phyloP scores from a whole-genome alignment of 768 basidiomycete species.

The Lactarius quietus region DNA sequence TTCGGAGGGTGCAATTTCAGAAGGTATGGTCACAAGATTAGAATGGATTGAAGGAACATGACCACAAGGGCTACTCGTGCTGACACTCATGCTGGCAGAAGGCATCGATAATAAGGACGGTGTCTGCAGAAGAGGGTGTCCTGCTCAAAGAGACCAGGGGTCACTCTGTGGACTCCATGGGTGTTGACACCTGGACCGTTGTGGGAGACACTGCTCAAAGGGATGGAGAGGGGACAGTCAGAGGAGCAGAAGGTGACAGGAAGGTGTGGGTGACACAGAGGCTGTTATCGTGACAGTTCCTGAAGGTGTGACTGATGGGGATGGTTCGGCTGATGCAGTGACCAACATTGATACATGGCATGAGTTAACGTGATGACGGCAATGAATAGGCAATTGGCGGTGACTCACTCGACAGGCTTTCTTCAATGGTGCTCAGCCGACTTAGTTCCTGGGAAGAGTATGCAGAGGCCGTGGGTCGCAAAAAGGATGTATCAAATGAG shows the following conservation, averaged over 20 bases:
- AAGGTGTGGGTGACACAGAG: slow-evolving; percentile 31
- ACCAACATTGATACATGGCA: slow-evolving; percentile 42
- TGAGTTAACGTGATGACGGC: slow-evolving; percentile 41
- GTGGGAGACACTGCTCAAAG: slow-evolving; percentile 29
- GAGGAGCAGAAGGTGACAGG: slow-evolving; percentile 32
- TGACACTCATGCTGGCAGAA: slow-evolving; percentile 45
- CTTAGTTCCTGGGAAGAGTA: slow-evolving; percentile 30
- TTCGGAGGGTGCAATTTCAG: slow-evolving; percentile 27
- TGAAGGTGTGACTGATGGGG: slow-evolving; percentile 32
- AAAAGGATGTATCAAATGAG: slow-evolving; percentile 72
- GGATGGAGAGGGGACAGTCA: slow-evolving; percentile 33
- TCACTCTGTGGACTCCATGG: slow-evolving; percentile 20
- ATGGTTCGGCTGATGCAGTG: slow-evolving; percentile 31
- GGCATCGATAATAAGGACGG: slow-evolving; percentile 37
- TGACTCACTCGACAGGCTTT: slow-evolving; percentile 29
- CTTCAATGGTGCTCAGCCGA: slow-evolving; percentile 26
- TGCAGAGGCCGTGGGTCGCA: slow-evolving; percentile 52
- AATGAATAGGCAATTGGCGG: slow-evolving; percentile 35
- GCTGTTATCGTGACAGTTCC: slow-evolving; percentile 42
- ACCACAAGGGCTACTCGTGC: slow-evolving; percentile 47
- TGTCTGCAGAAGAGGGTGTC: slow-evolving; percentile 33
- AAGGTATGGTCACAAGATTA: slow-evolving; percentile 42
- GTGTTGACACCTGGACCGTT: slow-evolving; percentile 15
- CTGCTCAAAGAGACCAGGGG: slow-evolving; percentile 33
- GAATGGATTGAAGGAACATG: slow-evolving; percentile 48